phyloP scores from a whole-genome alignment of 73 alveolate genomes.

The Stentor roeselii region DNA sequence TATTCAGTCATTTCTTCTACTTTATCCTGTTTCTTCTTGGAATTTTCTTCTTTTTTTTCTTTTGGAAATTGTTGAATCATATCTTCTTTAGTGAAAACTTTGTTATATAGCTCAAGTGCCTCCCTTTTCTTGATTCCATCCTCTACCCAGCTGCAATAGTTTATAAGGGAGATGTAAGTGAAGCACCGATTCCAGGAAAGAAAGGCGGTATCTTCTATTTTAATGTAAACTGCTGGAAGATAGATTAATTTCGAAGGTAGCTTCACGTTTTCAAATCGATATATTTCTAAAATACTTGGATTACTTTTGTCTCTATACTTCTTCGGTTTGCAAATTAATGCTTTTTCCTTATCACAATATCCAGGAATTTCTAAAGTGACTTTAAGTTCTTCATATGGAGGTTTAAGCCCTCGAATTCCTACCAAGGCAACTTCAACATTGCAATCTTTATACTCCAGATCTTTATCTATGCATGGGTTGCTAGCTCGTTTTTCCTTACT shows the following conservation, averaged over 20 bases:
- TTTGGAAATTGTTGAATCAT: background rate
- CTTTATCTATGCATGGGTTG: constrained; percentile 20
- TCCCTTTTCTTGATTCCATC: constrained; percentile 28
- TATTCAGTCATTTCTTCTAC: constrained; percentile 23
- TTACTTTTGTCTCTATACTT: constrained; percentile 28
- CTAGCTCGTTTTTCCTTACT: constrained; percentile 30
- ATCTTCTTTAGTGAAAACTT: background rate
- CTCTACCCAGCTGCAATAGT: constrained; percentile 40
- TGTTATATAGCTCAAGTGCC: constrained; percentile 19
- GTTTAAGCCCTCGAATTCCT: constrained; percentile 49
- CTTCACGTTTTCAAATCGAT: constrained; percentile 31
- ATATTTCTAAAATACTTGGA: constrained; percentile 36
- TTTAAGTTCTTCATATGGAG: constrained; percentile 43
- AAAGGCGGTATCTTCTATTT: constrained; percentile 49
- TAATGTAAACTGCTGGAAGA: constrained; percentile 49
- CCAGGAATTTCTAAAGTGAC: constrained; percentile 40
- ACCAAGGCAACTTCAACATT: constrained; percentile 36
- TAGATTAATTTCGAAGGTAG: constrained; percentile 43
- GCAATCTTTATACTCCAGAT: constrained; percentile 26
- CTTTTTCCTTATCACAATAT: background rate
- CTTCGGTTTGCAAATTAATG: background rate
- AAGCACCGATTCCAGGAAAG: constrained; percentile 49
- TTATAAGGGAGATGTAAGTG: constrained; percentile 37
- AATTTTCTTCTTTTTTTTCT: background rate
- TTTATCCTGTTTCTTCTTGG: constrained; percentile 1